These are phyloP conservation scores for Bassia scoparia DNA, from an alignment of 148 eudicot species.

Conservation along the genomic window DNA sequence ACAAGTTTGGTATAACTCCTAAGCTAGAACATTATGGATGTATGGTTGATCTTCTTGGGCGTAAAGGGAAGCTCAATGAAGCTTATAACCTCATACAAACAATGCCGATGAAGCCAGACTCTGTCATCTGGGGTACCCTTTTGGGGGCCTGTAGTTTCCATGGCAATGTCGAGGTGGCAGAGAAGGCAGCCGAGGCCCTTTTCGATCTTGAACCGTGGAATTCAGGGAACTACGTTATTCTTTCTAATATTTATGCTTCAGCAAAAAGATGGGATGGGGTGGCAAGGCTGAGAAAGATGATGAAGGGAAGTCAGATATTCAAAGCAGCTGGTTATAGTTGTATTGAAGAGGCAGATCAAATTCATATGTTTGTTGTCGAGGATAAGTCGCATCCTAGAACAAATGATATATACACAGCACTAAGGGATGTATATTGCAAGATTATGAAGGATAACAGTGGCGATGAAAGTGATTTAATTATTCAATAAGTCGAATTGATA, in stretches of 20 bases:
- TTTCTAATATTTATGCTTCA: slow-evolving; percentile 57
- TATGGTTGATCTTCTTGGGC: slow-evolving; percentile 70
- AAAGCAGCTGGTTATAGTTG: slow-evolving; percentile 76
- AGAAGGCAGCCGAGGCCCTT: slow-evolving; percentile 48
- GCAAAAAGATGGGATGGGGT: slow-evolving; percentile 50
- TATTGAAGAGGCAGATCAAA: slow-evolving; percentile 59
- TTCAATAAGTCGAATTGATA: slow-evolving; percentile 11
- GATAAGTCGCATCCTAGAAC: slow-evolving; percentile 66
- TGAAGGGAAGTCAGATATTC: slow-evolving; percentile 49
- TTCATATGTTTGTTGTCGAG: slow-evolving; percentile 70
- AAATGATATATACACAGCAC: slow-evolving; percentile 40
- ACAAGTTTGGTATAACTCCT: slow-evolving; percentile 35
- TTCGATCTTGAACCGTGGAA: slow-evolving; percentile 57
- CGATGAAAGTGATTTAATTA: slow-evolving; percentile 20
- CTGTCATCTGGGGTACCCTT: slow-evolving; percentile 58
- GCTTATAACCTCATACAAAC: slow-evolving; percentile 42
- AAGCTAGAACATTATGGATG: slow-evolving; percentile 66
- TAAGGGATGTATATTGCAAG: slow-evolving; percentile 39
- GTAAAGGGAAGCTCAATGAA: slow-evolving; percentile 46
- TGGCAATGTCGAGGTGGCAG: slow-evolving; percentile 48
- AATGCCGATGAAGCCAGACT: slow-evolving; percentile 50
- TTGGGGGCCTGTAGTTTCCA: slow-evolving; percentile 59
- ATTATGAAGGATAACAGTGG: slow-evolving; percentile 34
- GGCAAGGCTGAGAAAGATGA: slow-evolving; percentile 50
- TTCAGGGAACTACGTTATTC: slow-evolving; percentile 67